A percentile compares a stretch with the other conserved stretches of the same genome.
Evolutionary conservation across 1,139 yeast genomes (phyloP).

Genomic region (Blastobotrys apis): DNA sequence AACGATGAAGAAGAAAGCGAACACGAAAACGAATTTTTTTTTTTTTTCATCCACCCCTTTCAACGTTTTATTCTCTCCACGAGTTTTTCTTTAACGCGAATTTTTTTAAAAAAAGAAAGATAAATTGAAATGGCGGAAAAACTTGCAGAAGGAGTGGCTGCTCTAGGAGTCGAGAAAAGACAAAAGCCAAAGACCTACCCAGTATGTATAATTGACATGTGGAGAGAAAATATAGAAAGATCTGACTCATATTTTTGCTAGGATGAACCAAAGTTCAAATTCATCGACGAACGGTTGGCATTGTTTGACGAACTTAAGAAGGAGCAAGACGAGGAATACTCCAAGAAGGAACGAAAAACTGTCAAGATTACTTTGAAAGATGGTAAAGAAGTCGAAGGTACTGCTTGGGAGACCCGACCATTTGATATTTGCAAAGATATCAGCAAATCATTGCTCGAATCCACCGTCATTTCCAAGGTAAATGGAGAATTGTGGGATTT

Average conservation of each 20-base stretch:
- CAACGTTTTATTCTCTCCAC: neutral
- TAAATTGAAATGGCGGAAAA: constrained; percentile 45
- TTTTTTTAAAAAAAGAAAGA: too few relatives aligned
- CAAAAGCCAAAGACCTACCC: constrained; percentile 22
- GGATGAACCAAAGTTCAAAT: constrained; percentile 69
- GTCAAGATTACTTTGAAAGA: constrained; percentile 82
- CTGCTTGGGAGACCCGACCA: constrained; percentile 88
- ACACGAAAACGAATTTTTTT: neutral
- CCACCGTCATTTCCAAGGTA: constrained; percentile 87
- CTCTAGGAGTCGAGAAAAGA: constrained; percentile 45
- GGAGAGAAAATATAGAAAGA: constrained; percentile 24
- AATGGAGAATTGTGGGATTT: constrained; percentile 93
- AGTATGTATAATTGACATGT: constrained; percentile 17
- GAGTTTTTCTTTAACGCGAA: neutral
- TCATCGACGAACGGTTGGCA: constrained; percentile 71
- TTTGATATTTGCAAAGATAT: constrained; percentile 77
- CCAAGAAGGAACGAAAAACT: constrained; percentile 55
- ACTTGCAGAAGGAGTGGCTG: constrained; percentile 44
- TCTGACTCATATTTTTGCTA: constrained; percentile 31
- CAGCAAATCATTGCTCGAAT: constrained; percentile 82
- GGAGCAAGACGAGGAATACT: constrained; percentile 68
- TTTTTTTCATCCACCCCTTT: neutral
- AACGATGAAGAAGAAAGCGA: too few relatives aligned
- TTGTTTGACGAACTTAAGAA: constrained; percentile 79
- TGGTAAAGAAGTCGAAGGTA: constrained; percentile 62